Evolutionary conservation across 352 stramenopile species (phyloP), one percentile per base, ranked within the genome.

Genomic region (Pythium aristosporum): DNA sequence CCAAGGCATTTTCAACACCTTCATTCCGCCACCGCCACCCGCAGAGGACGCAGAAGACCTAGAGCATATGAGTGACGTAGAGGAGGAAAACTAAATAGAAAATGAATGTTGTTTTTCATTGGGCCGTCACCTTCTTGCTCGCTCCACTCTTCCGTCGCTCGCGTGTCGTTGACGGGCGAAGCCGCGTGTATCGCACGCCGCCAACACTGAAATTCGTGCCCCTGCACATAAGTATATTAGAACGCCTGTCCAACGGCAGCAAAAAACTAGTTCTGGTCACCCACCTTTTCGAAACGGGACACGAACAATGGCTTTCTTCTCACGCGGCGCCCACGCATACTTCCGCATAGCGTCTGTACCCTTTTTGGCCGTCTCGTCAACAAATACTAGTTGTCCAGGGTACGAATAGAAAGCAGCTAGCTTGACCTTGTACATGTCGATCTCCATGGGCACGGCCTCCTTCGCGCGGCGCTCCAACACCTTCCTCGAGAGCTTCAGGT

Each of bases 291-390:
- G 23, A 34, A 55, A 55, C 23, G 48, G 28, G 2, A 55, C 23
- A 5, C 25, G 23, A 9, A 39, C 25, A 20, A 55, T 23, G 5
- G 8, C 48, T 10, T 28, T 15, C 4, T 13, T 37, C 1, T 12
- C 23, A 12, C 36, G 18, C 2, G 15, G 23, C 12, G 48, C 36
- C 28, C 48, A 55, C 23, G 48, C 48, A 13, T 55, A 41, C 3
- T 28, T 25, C 2, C 53, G 39, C 15, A 41, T 7, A 11, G n/a
- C 10, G 39, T 50, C 53, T 2, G 37, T 28, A 0, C 58, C 57
- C 13, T 63, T 67, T 48, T 67, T 71, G 1, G 28, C 54, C 2
- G 60, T 70, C 57, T 75, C 68, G 37, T 74, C 63, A 0, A 71
- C 28, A 30, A 71, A 68, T 0, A 71, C 20, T 2, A 69, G 47